Evolutionary conservation across 352 stramenopile species (phyloP).

Genomic region (Phytophthora rubi): DNA sequence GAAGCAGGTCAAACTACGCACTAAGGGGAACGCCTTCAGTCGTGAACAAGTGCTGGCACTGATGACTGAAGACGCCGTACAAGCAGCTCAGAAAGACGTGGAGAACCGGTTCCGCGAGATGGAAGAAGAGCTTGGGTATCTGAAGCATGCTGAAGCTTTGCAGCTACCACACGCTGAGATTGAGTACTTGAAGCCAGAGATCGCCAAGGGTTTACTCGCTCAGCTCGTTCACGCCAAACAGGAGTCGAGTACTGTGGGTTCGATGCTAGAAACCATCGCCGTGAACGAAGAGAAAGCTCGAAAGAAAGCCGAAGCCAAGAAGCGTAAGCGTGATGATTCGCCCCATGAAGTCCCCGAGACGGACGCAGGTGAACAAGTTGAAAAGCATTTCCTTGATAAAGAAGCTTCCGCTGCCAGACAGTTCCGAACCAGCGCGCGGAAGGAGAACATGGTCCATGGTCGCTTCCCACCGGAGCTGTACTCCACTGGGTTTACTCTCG

Average conservation of each 20-base stretch:
- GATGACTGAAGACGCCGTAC: conserved; percentile 87
- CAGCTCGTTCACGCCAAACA: conserved; percentile 71
- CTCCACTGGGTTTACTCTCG: conserved; percentile 61
- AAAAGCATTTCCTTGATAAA: conserved; percentile 63
- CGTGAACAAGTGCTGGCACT: conserved; percentile 83
- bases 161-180: conserved; percentile 54
- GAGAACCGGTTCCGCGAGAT: conserved; percentile 88
- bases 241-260: conserved; percentile 46
- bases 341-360: conserved; percentile 45
- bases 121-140: conserved; percentile 84
- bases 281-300: conserved; percentile 59
- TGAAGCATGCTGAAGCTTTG: conserved; percentile 53
- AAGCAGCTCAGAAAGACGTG: conserved; percentile 77
- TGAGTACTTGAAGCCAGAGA: conserved; percentile 64
- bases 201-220: conserved; percentile 65
- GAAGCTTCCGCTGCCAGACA: conserved; percentile 41
- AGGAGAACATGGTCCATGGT: conserved; percentile 71
- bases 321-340: conserved; percentile 35
- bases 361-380: conserved; percentile 38
- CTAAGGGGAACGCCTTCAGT: conserved; percentile 79
- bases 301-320: conserved; percentile 51
- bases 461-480: conserved; percentile 73
- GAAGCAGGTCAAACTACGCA: conserved; percentile 91
- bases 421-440: conserved; percentile 35
- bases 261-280: conserved; percentile 63